Conservation (phyloP, 129 eudicot species). For the Centaurea solstitialis region DNA sequence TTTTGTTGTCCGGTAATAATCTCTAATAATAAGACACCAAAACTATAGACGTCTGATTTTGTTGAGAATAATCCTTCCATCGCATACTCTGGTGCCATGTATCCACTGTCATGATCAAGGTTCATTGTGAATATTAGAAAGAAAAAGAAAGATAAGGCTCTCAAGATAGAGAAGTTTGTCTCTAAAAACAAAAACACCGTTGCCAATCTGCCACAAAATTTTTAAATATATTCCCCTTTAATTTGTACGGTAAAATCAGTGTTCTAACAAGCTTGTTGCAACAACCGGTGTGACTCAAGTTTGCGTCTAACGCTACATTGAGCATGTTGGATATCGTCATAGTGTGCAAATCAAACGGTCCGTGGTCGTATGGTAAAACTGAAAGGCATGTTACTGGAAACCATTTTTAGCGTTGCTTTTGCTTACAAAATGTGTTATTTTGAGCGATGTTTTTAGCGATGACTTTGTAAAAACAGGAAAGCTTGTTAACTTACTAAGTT, state of each 20-base stretch:
- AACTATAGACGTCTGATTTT: slow-evolving; percentile 30
- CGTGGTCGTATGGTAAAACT: too few species aligned
- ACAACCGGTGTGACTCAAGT: neutral
- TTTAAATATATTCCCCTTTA: neutral
- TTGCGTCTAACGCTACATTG: neutral
- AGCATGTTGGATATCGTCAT: neutral
- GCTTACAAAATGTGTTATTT: neutral
- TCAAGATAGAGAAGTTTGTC: neutral
- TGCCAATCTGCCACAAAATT: neutral
- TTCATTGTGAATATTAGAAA: neutral
- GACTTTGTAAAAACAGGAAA: neutral
- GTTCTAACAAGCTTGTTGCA: neutral
- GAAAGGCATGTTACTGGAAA: too few species aligned
- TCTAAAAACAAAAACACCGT: neutral
- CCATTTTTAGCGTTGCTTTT: too few species aligned
- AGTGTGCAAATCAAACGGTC: too few species aligned
- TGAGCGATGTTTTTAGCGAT: neutral
- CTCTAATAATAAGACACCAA: slow-evolving; percentile 23
- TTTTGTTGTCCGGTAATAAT: slow-evolving; percentile 7
- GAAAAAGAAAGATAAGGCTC: neutral
- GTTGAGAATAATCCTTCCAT: slow-evolving; percentile 19
- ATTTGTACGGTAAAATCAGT: neutral
- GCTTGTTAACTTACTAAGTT: slow-evolving; percentile 29
- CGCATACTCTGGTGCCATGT: slow-evolving; percentile 35
- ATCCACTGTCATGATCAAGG: slow-evolving; percentile 15